Base-by-base conservation (phyloP, 192 early-diverging fungal genomes). In the Coemansia sp. region DNA sequence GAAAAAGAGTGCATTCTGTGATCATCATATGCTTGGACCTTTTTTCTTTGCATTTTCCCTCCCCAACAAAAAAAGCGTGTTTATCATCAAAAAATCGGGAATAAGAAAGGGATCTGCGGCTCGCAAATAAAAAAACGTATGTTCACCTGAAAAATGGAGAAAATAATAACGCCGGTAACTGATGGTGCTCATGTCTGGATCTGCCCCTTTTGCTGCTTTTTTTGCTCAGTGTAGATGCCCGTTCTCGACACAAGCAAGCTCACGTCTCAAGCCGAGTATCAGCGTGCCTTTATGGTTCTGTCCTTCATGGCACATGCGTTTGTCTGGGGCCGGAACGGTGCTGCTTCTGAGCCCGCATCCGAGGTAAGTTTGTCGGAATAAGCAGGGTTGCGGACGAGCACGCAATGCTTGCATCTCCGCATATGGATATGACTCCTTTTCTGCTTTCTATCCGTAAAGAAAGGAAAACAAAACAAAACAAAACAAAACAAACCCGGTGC, bases 281-380 rank as follows among this genome's bases (percentile, higher is more conserved):
- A 89, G 60, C 84, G 96, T 51, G 95, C 91, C n/a, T 97, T 93
- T 66, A 67, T 91, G 25, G 85, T 97, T 29, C 82, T 97, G 16
- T 91, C 90, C 33, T 91, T 95, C 72, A 80, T 99, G 55, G 92
- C 91, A 5, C 95, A 97, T 65, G 92, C 90, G 14, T 96, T 91
- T 75, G 88, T 99, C 4, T 95, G 94, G 93, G 92, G 94, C 20
- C 90, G 93, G 54, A 89, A 89, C 60, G 89, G 92, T 40, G 76
- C 77, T 25, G 82, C 83, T 28, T 86, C 80, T 49, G 78, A 80
- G 69, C 69, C 73, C 5, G 78, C 78, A 25, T 67, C 84, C n/a
- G 90, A 90, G 78, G 91, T 89, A 84, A 62, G 66, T 68, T 25
- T 8, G 8, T 5, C 2, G 36, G 20, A 36, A 34, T 22, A 52